Conservation (phyloP, 805 yeast genomes). For the Nakazawaea pomicola region DNA sequence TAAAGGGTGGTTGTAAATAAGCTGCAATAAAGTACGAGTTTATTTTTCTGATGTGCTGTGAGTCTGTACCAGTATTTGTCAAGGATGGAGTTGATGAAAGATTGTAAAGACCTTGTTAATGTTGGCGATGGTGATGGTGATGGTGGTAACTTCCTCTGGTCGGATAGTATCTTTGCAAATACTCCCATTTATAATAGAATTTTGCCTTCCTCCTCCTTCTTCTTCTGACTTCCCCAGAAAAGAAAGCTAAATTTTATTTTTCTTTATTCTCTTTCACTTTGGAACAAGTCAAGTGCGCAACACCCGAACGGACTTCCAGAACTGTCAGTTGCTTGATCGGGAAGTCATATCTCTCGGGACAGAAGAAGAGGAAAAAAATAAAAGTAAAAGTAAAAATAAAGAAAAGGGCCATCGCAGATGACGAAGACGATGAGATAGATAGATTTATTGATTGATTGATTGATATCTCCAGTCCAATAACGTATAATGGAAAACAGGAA, state of each 20-base stretch:
- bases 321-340: constrained; percentile 1
- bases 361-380: not conserved
- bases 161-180: too few relatives aligned
- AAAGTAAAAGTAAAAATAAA: not conserved
- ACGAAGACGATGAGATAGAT: too few relatives aligned
- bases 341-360: not conserved
- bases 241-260: not conserved
- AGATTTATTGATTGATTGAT: too few relatives aligned
- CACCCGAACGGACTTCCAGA: too few relatives aligned
- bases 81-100: not conserved
- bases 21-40: not conserved
- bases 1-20: constrained; percentile 20
- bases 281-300: too few relatives aligned
- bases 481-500: too few relatives aligned
- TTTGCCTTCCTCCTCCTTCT: not conserved
- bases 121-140: not conserved
- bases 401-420: too few relatives aligned
- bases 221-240: not conserved
- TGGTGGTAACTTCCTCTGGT: too few relatives aligned
- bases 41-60: constrained; percentile 7
- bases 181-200: too few relatives aligned
- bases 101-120: too few relatives aligned
- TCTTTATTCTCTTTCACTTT: not conserved
- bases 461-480: too few relatives aligned
- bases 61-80: constrained; percentile 5